Conservation (phyloP, 2,329 filamentous ascomycete genomes). For the Cadophora sp. region DNA sequence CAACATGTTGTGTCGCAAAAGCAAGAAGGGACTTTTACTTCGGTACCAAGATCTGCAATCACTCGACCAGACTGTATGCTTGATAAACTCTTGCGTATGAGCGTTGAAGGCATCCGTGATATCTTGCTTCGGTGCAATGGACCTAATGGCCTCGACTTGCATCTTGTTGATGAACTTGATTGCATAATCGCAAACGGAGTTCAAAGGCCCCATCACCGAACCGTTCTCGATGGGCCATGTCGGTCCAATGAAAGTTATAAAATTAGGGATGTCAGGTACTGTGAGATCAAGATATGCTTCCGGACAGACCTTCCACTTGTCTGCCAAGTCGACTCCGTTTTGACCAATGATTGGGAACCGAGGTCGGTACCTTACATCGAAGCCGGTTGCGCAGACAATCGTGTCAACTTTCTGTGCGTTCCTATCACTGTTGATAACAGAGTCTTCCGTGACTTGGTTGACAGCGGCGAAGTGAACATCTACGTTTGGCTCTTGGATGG, state of each 20-base stretch:
- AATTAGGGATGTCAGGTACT: slow-evolving; percentile 39
- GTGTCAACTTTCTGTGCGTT: slow-evolving; percentile 44
- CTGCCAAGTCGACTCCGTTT: slow-evolving; percentile 33
- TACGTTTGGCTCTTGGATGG: slow-evolving; percentile 56
- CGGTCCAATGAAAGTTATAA: slow-evolving; percentile 40
- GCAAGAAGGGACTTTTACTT: slow-evolving; percentile 26
- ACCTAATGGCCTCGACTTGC: slow-evolving; percentile 56
- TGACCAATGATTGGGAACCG: slow-evolving; percentile 40
- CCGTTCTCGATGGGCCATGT: slow-evolving; percentile 40
- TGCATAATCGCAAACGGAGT: slow-evolving; percentile 33
- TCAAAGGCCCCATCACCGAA: slow-evolving; percentile 34
- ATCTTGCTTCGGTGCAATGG: slow-evolving; percentile 52
- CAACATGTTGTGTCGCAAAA: not conserved
- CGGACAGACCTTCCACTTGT: slow-evolving; percentile 43
- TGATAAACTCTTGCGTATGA: slow-evolving; percentile 58
- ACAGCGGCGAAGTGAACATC: slow-evolving; percentile 57
- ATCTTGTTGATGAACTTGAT: slow-evolving; percentile 41
- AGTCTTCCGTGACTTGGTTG: slow-evolving; percentile 51
- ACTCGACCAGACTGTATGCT: slow-evolving; percentile 56
- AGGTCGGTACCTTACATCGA: slow-evolving; percentile 42
- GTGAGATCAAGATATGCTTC: slow-evolving; percentile 39
- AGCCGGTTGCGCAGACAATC: slow-evolving; percentile 40
- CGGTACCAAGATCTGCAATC: slow-evolving; percentile 43
- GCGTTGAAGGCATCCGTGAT: slow-evolving; percentile 58
- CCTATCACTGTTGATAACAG: slow-evolving; percentile 51